Base-by-base conservation (phyloP, 2,329 filamentous ascomycete genomes). In the Diaporthe longicolla region DNA sequence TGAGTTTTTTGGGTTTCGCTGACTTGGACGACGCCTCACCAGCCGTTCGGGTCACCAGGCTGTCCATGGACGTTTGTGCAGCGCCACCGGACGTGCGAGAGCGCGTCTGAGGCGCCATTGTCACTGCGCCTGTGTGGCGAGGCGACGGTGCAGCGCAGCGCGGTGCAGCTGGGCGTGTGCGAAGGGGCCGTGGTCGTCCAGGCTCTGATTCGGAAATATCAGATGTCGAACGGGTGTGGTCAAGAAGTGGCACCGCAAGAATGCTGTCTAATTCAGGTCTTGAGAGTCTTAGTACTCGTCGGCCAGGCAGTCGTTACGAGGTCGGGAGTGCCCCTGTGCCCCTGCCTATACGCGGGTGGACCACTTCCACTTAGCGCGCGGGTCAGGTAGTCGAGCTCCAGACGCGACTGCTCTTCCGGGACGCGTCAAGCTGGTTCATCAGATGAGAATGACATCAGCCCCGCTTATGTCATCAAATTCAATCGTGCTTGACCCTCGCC, bases 81-180 rank as follows among this genome's bases (percentile, higher is more conserved):
- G 57, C 24, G 48, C 70, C 70, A 45, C 37, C 57, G 55, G 70
- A 43, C 26, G n/a, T 26, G 45, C 70, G 66, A 35, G 74, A 73
- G 43, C 75, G 75, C 40, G 75, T 76, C 21, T 72, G 58, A n/a
- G 75, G 65, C 26, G 66, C 75, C 75, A 76, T 76, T 37, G 45
- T 65, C 43, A 35, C 43, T 15, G 13, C 11, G 29, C 40, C 29
- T 37, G 17, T 29, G 17, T 71, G 55, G 52, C 50, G 29, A 71
- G 55, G 9, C 24, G 29, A 26, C 59, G 24, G 24, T 29, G 40
- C 29, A 29, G 21, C 29, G 65, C 65, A 40, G 48, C 29, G 35
- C 35, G 21, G 15, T 43, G 40, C 40, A n/a, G 55, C 48, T 40
- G 21, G 29, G 43, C 1, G 19, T 19, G 57, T 32, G 15, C 35